phyloP scores from a whole-genome alignment of 2,329 filamentous ascomycete species.

The Neonectria sp. region DNA sequence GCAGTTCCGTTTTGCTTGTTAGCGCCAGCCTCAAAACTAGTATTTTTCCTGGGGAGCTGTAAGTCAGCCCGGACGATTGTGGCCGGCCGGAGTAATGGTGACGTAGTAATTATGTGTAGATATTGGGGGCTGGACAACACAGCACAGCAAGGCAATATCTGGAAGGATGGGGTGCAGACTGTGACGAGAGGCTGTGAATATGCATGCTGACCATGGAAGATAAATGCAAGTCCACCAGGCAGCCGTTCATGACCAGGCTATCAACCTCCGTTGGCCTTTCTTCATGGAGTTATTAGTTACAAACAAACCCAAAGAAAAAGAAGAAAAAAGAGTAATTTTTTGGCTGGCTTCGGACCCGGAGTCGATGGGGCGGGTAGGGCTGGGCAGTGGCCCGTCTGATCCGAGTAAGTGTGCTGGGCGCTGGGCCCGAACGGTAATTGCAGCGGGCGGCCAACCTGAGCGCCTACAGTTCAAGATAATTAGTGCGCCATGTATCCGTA shows the following conservation, averaged over 20 bases:
- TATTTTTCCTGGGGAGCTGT: neutral
- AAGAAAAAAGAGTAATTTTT: neutral
- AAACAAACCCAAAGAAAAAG: neutral
- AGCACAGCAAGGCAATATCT: neutral
- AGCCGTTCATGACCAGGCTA: no score
- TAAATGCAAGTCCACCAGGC: no score
- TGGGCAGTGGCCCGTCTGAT: conserved; percentile 1
- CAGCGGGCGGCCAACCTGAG: neutral
- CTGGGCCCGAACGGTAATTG: neutral
- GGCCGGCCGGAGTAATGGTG: neutral
- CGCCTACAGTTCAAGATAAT: no score
- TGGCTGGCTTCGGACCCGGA: neutral
- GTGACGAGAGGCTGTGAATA: neutral
- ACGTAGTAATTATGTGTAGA: neutral
- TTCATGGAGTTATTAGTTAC: neutral
- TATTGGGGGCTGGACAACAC: neutral
- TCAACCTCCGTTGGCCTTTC: neutral
- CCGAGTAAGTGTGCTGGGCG: neutral
- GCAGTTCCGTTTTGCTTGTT: neutral
- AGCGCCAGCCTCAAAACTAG: neutral
- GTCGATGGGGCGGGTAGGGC: neutral
- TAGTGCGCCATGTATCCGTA: no score
- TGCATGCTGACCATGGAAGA: neutral
- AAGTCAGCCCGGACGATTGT: neutral
- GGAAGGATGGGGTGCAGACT: neutral